Evolutionary conservation across 305 asterid genomes (phyloP).

Genomic region (Solanum aculeatissimum): DNA sequence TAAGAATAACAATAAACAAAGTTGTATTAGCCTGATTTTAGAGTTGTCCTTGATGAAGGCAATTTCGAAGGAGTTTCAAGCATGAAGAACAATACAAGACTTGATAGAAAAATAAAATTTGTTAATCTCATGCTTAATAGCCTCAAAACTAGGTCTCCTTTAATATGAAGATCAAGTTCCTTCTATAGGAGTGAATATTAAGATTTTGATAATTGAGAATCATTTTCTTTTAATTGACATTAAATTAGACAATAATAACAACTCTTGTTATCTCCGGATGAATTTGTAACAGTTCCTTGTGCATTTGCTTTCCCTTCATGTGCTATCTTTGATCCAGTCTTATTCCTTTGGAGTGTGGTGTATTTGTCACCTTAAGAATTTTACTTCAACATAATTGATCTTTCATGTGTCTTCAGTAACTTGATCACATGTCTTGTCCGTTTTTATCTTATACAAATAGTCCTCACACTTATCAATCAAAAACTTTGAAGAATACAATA

Average conservation of each 20-base stretch:
- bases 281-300: too few species aligned
- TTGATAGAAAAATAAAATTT: not conserved
- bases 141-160: not conserved
- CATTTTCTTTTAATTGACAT: not conserved
- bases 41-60: not conserved
- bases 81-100: not conserved
- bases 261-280: too few species aligned
- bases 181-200: not conserved
- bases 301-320: too few species aligned
- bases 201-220: not conserved
- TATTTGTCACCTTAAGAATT: too few species aligned
- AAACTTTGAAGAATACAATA: not conserved
- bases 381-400: too few species aligned
- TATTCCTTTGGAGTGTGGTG: too few species aligned
- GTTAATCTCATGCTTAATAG: not conserved
- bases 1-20: not conserved
- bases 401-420: too few species aligned
- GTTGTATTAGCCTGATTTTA: not conserved
- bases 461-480: not conserved
- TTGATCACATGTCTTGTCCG: too few species aligned
- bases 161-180: not conserved
- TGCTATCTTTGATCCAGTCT: too few species aligned
- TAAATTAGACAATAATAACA: not conserved
- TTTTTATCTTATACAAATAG: too few species aligned
- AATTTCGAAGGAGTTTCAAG: not conserved